Evolutionary conservation across 2,329 filamentous ascomycete species (phyloP).

Genomic region (Colletotrichum sp.): DNA sequence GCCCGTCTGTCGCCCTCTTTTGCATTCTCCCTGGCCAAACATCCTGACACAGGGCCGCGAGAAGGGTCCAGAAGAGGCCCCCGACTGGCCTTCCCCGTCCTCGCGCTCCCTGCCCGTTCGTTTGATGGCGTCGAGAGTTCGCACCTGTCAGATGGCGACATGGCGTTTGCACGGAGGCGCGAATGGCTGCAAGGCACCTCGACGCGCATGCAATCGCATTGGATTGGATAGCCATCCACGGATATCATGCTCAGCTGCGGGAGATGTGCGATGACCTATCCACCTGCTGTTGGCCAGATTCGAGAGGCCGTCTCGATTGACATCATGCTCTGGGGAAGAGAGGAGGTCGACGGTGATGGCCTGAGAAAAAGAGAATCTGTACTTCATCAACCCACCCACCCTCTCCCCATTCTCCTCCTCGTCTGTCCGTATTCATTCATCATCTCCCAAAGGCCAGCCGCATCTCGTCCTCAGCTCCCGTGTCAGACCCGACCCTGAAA

Average conservation of each 20-base stretch:
- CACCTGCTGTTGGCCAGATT: background rate
- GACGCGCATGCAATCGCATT: background rate
- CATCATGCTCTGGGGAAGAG: background rate
- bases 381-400: too few relatives aligned
- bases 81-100: background rate
- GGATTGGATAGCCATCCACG: background rate
- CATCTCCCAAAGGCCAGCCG: background rate
- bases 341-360: background rate
- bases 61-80: background rate
- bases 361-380: background rate
- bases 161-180: background rate
- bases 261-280: background rate
- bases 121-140: background rate
- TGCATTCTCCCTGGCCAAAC: background rate
- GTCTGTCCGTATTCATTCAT: background rate
- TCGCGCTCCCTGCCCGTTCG: background rate
- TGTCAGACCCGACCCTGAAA: background rate
- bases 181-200: background rate
- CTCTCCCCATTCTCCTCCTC: background rate
- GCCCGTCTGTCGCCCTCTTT: background rate
- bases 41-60: background rate
- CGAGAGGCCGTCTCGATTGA: background rate
- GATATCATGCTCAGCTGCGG: background rate
- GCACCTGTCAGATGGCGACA: constrained; percentile 3
- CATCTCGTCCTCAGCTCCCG: background rate